These are phyloP conservation scores for Podaxis pistillaris DNA, from an alignment of 768 basidiomycete genomes.

Conservation along the genomic window DNA sequence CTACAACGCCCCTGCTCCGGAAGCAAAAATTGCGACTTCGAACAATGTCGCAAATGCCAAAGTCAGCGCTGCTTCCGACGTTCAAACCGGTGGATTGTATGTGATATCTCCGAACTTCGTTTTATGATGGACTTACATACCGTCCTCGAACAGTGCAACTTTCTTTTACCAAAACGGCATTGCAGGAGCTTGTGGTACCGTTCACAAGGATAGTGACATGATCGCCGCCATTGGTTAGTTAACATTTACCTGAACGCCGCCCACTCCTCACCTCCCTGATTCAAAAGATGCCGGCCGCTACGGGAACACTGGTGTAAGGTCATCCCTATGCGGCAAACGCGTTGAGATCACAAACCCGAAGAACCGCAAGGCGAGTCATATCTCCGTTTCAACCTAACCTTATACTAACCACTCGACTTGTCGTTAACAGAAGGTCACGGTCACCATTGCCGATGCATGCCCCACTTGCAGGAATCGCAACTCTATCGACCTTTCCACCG, in stretches of 20 bases:
- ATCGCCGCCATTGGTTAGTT: conserved; percentile 65
- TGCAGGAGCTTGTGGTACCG: conserved; percentile 77
- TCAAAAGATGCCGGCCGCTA: conserved; percentile 48
- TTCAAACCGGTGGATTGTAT: conserved; percentile 46
- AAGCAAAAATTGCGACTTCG: conserved; percentile 15
- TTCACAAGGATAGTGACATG: conserved; percentile 51
- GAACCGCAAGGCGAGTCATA: conserved; percentile 44
- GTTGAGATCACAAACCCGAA: conserved; percentile 63
- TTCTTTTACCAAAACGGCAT: conserved; percentile 70
- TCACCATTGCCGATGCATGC: conserved; percentile 76
- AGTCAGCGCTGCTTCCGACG: conserved; percentile 15
- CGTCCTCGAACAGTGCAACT: conserved; percentile 46
- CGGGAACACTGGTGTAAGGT: conserved; percentile 43
- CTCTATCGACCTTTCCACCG: conserved; percentile 74
- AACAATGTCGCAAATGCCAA: conserved; percentile 2
- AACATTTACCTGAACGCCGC: conserved; percentile 14
- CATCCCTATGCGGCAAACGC: conserved; percentile 61
- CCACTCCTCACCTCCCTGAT: conserved; percentile 7
- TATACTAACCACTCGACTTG: conserved; percentile 4
- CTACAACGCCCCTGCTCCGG: conserved; percentile 17
- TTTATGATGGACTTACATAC: conserved; percentile 13
- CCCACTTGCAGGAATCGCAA: conserved; percentile 67
- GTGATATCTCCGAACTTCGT: conserved; percentile 19
- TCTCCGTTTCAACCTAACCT: neutral
- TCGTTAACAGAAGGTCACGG: conserved; percentile 43